Evolutionary conservation across 2,329 filamentous ascomycete species (phyloP).

Genomic region (Penicillium decumbens): DNA sequence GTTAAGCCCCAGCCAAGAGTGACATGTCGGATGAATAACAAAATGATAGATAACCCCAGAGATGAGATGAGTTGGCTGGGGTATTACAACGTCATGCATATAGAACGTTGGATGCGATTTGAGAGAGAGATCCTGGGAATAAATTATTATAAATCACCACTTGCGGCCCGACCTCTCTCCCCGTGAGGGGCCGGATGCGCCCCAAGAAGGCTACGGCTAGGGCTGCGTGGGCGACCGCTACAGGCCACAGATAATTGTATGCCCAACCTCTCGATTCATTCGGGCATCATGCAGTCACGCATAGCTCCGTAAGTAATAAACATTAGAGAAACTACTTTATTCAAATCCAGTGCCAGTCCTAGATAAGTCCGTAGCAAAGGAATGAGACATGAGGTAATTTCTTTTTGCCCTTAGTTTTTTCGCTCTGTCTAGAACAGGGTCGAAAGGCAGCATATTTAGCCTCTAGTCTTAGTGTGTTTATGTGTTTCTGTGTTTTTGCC

Average conservation of each 20-base stretch:
- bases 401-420: background rate
- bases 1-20: background rate
- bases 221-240: slow-evolving; percentile 9
- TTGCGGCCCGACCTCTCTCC: background rate
- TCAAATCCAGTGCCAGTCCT: background rate
- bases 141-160: background rate
- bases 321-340: background rate
- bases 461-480: background rate
- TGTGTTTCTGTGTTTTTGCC: background rate
- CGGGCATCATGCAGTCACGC: slow-evolving; percentile 2
- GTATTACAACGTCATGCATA: background rate
- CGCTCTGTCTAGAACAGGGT: background rate
- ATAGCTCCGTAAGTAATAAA: background rate
- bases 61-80: background rate
- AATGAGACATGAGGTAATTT: background rate
- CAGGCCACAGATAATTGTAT: slow-evolving; percentile 7
- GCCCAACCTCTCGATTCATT: slow-evolving; percentile 10
- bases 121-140: background rate
- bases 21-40: slow-evolving; percentile 7
- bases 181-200: background rate
- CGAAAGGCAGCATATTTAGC: background rate
- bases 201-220: slow-evolving; percentile 1
- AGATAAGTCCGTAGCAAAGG: background rate
- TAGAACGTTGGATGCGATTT: background rate
- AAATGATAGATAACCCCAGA: background rate